Base-by-base conservation (phyloP, 75 land plant genomes). In the Gnetum montanum region DNA sequence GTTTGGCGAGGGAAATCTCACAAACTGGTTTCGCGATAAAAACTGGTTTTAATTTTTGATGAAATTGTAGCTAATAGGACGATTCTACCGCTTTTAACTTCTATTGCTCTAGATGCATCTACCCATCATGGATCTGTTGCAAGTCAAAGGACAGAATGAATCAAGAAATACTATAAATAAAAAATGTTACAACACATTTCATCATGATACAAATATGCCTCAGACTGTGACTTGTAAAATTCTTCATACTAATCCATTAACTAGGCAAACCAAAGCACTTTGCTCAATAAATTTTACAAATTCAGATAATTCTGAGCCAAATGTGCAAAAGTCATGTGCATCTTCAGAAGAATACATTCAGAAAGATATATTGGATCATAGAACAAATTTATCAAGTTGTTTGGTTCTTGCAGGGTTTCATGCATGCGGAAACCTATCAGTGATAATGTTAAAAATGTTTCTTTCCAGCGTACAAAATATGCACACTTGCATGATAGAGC, bases 401-500 rank as follows among this genome's bases (percentile, higher is more conserved):
- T 53, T 73, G 22, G 70, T 91, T 64, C 84, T 91, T 50, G 89
- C 97, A 36, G 97, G 97, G 36, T 80, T 91, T 63, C 98, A 93
- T 78, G 90, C 98, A 26, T 93, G 98, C 73, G 98, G 98, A 22
- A 87, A 93, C 62, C 87, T 93, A 34, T 88, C 98, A 59, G 96
- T 84, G 30, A 82, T 77, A 57, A 89, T 93, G 90, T 69, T 88
- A 6, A 77, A 77, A 95, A 88, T 26, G 48, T n/a, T n/a, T n/a
- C n/a, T n/a, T n/a, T n/a, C n/a, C n/a, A n/a, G n/a, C n/a, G n/a
- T n/a, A n/a, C n/a, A 43, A 38, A 10, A 27, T 57, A n/a, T 57
- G 29, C 34, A 28, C 41, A 46, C n/a, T n/a, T 68, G 34, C 22
- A 30, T 44, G 43, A 22, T 70, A 93, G 98, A 69, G 68, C 96